Conservation (phyloP, 2,329 filamentous ascomycete species). For the Daldinia sp. region DNA sequence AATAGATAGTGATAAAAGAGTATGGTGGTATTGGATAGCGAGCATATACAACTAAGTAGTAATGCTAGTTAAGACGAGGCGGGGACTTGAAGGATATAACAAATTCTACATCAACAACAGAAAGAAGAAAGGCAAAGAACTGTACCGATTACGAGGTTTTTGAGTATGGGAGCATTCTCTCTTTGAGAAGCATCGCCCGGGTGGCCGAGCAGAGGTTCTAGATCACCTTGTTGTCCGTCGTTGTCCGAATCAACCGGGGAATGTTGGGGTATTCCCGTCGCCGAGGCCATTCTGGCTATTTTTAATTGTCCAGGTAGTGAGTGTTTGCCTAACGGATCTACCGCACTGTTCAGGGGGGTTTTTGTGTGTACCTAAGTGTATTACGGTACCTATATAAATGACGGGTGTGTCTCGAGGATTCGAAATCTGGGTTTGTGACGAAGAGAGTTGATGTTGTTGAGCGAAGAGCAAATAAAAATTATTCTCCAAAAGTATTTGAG, state of each 20-base stretch:
- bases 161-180: constrained; percentile 71
- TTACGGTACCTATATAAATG: background rate
- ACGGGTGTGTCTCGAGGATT: background rate
- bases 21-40: constrained; percentile 12
- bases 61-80: background rate
- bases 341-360: constrained; percentile 17
- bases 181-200: constrained; percentile 80
- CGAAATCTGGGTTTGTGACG: background rate
- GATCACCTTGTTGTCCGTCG: constrained; percentile 60
- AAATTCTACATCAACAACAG: constrained; percentile 5
- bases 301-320: constrained; percentile 23
- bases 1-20: background rate
- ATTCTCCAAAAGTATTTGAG: background rate
- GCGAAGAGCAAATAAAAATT: background rate
- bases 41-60: background rate
- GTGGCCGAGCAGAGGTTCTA: constrained; percentile 77
- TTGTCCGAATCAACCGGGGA: constrained; percentile 54
- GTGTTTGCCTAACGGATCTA: constrained; percentile 14
- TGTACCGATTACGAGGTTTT: constrained; percentile 81
- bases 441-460: constrained; percentile 1
- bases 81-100: background rate
- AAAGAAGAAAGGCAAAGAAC: constrained; percentile 23
- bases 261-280: constrained; percentile 73
- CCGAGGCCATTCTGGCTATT: constrained; percentile 70
- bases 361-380: constrained; percentile 9